These are phyloP conservation scores for Zymoseptoria crescenta DNA, from an alignment of 2,329 filamentous ascomycete species.

Conservation along the genomic window DNA sequence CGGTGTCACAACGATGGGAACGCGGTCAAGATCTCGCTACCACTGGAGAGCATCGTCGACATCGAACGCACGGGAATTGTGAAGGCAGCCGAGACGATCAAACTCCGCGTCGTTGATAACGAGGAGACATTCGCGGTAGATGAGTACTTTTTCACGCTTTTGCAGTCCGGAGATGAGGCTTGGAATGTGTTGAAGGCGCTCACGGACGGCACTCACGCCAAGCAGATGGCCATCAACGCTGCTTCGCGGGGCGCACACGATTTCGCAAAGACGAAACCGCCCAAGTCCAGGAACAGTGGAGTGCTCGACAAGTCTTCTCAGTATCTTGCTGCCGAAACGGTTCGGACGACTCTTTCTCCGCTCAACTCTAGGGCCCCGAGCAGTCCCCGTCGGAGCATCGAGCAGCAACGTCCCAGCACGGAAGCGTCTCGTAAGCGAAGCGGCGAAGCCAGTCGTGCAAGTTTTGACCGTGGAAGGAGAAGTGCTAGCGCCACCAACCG, in stretches of 20 bases:
- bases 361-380: constrained; percentile 29
- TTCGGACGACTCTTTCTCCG: constrained; percentile 40
- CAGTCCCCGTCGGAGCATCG: constrained; percentile 37
- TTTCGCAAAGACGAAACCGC: constrained; percentile 2
- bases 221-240: constrained; percentile 2
- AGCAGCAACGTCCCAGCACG: constrained; percentile 35
- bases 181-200: constrained; percentile 68
- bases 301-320: background rate
- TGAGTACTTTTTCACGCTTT: constrained; percentile 98
- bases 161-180: constrained; percentile 75
- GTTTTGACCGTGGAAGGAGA: constrained; percentile 39
- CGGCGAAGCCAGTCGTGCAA: constrained; percentile 27
- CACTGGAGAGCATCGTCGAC: constrained; percentile 81
- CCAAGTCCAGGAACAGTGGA: background rate
- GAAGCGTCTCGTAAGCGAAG: constrained; percentile 27
- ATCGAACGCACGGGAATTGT: constrained; percentile 87
- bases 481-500: constrained; percentile 54
- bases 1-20: constrained; percentile 92
- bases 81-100: constrained; percentile 88
- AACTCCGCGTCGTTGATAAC: constrained; percentile 85
- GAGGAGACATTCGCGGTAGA: constrained; percentile 93
- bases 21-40: constrained; percentile 90
- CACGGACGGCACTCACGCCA: constrained; percentile 53
- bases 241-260: constrained; percentile 5
- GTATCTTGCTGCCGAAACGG: constrained; percentile 23